Evolutionary conservation across 2,329 filamentous ascomycete species (phyloP).

Genomic region (Botryotinia globosa): DNA sequence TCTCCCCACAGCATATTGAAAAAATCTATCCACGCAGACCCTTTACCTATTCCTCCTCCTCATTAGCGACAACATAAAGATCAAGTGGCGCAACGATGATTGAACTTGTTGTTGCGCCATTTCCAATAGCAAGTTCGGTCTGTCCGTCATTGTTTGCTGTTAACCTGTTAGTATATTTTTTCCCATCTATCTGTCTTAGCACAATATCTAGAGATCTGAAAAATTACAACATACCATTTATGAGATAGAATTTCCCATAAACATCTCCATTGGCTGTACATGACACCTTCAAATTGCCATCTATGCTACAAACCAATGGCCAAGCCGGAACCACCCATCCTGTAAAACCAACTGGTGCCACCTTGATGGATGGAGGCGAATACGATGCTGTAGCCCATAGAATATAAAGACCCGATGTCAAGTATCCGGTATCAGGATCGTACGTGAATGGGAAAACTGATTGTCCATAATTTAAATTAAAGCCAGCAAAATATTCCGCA

Average conservation of each 20-base stretch:
- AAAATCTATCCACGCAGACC: neutral
- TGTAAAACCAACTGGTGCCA: neutral
- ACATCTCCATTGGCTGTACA: neutral
- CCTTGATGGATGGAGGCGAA: neutral
- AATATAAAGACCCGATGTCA: neutral
- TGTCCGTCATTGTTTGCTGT: conserved; percentile 9
- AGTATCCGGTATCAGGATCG: neutral
- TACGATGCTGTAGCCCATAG: conserved; percentile 1
- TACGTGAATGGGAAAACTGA: neutral
- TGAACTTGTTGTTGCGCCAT: neutral
- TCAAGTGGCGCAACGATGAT: neutral
- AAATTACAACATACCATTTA: conserved; percentile 4
- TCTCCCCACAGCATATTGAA: neutral
- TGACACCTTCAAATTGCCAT: conserved; percentile 1
- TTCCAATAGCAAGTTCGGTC: conserved; percentile 7
- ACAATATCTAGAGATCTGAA: neutral
- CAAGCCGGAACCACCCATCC: conserved; percentile 4
- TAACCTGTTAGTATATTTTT: neutral
- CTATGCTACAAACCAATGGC: conserved; percentile 1
- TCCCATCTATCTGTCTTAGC: too few relatives aligned
- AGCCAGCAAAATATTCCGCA: conserved; percentile 7
- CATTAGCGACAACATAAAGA: neutral
- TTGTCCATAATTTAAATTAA: neutral
- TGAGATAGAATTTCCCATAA: conserved; percentile 2
- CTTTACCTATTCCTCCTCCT: neutral